Base-by-base conservation (phyloP, 192 early-diverging fungal species). In the Coemansia sp. region DNA sequence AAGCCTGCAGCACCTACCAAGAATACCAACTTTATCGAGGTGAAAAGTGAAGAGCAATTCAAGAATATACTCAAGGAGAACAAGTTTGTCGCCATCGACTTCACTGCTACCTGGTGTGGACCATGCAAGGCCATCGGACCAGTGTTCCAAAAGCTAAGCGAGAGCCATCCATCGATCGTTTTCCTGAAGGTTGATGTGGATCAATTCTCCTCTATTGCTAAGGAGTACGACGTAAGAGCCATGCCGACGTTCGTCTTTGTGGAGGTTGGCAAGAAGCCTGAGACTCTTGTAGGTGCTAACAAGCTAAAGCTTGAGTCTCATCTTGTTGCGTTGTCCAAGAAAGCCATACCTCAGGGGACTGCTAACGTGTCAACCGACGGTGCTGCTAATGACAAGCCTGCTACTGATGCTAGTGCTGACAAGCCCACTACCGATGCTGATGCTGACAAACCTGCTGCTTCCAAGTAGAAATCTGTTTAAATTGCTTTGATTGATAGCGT, bases 161-260 rank as follows among this genome's bases (percentile, higher is more conserved):
- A 70, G 19, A 59, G 82, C 27, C 68, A 81, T 70, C 18, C 82
- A 1, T 72, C 86, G 32, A 74, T 90, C 47, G 61, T 67, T 31
- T 94, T 96, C 60, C 72, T 89, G 56, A 92, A 92, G 81, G 87
- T 96, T 47, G 88, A 94, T 81, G 92, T 96, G 12, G 94, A 96
- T 59, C 85, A 90, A 0, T 67, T 74, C 44, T 26, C 44, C 60
- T 78, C 81, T 41, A 41, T 76, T 56, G 82, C 85, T 18, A 26
- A 52, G 22, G 18, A 21, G 6, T 81, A 69, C 56, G 49, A 66
- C 1, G 73, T 92, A 60, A 71, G 78, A 2, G 88, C 90, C 51
- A 92, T 90, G 88, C 90, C 90, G 7, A 92, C 90, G n/a, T 94
- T 94, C 85, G 83, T 86, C 64, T 74, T 89, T 64, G 88, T 85